Evolutionary conservation across 352 stramenopile genomes (phyloP).

Genomic region (Globisporangium recalcitrans): DNA sequence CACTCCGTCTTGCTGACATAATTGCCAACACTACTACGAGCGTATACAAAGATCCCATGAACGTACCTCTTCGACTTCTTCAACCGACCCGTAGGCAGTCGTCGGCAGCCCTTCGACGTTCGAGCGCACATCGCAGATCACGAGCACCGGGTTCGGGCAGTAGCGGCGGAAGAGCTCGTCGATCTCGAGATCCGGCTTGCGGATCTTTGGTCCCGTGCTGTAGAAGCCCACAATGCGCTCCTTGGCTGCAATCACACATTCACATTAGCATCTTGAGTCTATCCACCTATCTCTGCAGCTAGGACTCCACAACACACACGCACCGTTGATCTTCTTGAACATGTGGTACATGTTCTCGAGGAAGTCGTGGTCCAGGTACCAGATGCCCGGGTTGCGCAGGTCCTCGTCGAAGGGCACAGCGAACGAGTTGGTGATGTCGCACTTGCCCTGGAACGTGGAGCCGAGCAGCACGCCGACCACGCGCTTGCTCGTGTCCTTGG

Average conservation of each 20-base stretch:
- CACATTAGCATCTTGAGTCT: not conserved
- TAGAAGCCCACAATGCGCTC: constrained; percentile 99
- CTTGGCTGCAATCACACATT: constrained; percentile 68
- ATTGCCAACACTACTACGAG: too few species aligned
- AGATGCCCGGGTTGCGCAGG: constrained; percentile 94
- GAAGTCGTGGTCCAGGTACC: constrained; percentile 99
- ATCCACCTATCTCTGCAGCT: not conserved
- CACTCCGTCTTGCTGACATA: not conserved
- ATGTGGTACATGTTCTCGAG: constrained; percentile 97
- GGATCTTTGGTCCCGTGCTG: constrained; percentile 96
- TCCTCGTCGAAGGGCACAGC: constrained; percentile 99
- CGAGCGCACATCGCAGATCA: constrained; percentile 98
- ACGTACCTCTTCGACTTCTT: constrained; percentile 91
- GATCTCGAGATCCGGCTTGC: constrained; percentile 93
- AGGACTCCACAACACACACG: constrained; percentile 14
- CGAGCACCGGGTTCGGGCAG: constrained; percentile 93
- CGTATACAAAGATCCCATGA: not conserved
- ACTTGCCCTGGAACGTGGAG: constrained; percentile 91
- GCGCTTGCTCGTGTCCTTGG: constrained; percentile 96
- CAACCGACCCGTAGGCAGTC: constrained; percentile 95
- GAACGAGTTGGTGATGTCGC: constrained; percentile 93
- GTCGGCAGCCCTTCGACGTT: constrained; percentile 95
- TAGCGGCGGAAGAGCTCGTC: constrained; percentile 94
- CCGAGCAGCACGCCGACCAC: constrained; percentile 98
- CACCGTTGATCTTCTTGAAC: constrained; percentile 93